Conservation (phyloP, 805 yeast genomes). For the Kuraishia capsulata region DNA sequence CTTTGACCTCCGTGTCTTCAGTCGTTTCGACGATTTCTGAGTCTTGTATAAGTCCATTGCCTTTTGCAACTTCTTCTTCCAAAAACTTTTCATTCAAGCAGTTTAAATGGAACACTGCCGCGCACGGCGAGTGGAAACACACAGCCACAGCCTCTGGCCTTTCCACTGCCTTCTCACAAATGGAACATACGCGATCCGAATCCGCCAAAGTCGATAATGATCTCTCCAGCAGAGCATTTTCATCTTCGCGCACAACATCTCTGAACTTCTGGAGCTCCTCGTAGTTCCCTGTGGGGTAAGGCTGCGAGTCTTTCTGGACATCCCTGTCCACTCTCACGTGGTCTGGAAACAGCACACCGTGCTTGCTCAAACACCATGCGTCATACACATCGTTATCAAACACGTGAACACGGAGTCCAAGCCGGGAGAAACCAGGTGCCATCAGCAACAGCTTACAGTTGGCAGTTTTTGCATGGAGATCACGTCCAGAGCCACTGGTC, state of each 20-base stretch:
- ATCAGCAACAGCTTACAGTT: slow-evolving; percentile 33
- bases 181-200: too few species aligned
- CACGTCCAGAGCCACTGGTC: slow-evolving; percentile 17
- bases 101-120: slow-evolving; percentile 20
- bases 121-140: slow-evolving; percentile 19
- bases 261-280: slow-evolving; percentile 15
- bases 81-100: slow-evolving; percentile 21
- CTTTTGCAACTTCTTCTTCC: slow-evolving; percentile 1
- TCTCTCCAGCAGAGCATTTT: too few species aligned
- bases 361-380: slow-evolving; percentile 27
- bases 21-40: too few species aligned
- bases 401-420: slow-evolving; percentile 37
- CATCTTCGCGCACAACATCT: slow-evolving; percentile 7
- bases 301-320: slow-evolving; percentile 6
- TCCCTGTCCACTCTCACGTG: too few species aligned
- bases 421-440: slow-evolving; percentile 31
- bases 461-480: slow-evolving; percentile 38
- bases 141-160: slow-evolving; percentile 10
- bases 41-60: too few species aligned
- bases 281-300: slow-evolving; percentile 23
- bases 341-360: slow-evolving; percentile 14
- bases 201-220: too few species aligned
- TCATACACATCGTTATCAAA: slow-evolving; percentile 25
- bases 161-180: too few species aligned
- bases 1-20: too few species aligned